Evolutionary conservation across 805 yeast genomes (phyloP).

Genomic region (Candida qinlingensis): DNA sequence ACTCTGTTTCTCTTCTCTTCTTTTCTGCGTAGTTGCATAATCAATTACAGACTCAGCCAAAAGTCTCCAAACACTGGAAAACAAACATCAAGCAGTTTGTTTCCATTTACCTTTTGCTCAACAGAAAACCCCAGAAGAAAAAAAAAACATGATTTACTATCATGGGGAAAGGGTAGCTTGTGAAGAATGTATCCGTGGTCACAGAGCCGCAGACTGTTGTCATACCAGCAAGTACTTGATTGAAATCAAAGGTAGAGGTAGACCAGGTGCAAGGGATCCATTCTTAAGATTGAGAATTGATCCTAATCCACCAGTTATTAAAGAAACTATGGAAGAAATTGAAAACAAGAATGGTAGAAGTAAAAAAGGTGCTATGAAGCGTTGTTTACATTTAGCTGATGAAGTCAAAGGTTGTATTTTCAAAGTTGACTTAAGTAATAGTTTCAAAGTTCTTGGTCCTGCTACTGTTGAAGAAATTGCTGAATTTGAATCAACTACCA

Average conservation of each 20-base stretch:
- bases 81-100: no score
- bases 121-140: no score
- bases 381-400: conserved; percentile 15
- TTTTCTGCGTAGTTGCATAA: neutral
- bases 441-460: conserved; percentile 12
- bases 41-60: neutral
- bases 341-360: conserved; percentile 14
- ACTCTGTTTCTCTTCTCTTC: neutral
- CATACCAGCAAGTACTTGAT: conserved; percentile 78
- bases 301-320: conserved; percentile 5
- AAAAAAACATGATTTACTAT: conserved; percentile 58
- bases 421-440: conserved; percentile 11
- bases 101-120: no score
- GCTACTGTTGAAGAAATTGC: conserved; percentile 4
- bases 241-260: conserved; percentile 84
- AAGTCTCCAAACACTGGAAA: no score
- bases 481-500: neutral
- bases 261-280: conserved; percentile 51
- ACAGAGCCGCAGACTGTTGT: conserved; percentile 79
- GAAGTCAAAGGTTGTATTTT: conserved; percentile 7
- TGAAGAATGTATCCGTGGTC: conserved; percentile 86
- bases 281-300: conserved; percentile 15
- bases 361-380: conserved; percentile 5
- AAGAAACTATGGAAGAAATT: conserved; percentile 11
- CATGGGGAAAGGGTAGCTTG: conserved; percentile 81